A percentile compares a stretch with the other conserved stretches of the same genome.
Evolutionary conservation across 2,329 filamentous ascomycete species (phyloP).

Genomic region (Ceratocystis colombiana): DNA sequence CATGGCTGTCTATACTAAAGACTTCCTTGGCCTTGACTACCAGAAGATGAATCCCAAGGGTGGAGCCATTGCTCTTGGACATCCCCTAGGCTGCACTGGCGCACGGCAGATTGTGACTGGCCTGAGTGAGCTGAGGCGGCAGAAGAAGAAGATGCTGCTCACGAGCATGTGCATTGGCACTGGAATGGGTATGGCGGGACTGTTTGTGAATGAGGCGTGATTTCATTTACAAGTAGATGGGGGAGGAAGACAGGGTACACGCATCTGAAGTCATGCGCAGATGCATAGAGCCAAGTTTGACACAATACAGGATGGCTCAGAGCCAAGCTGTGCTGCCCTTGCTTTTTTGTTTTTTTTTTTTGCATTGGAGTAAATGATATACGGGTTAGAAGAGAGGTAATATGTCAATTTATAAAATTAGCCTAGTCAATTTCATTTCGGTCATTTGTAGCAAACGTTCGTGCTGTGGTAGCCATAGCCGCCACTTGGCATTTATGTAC

Average conservation of each 20-base stretch:
- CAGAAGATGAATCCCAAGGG: slow-evolving; percentile 72
- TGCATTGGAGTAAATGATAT: too few relatives aligned
- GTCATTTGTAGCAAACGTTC: too few relatives aligned
- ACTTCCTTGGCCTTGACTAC: slow-evolving; percentile 59
- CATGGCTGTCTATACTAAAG: slow-evolving; percentile 90
- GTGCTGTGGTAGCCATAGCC: too few relatives aligned
- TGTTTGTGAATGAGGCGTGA: slow-evolving; percentile 50
- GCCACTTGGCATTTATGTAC: not conserved
- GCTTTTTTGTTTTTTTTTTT: too few relatives aligned
- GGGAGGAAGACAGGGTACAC: not conserved
- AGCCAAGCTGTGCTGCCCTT: too few relatives aligned
- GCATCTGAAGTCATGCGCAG: not conserved
- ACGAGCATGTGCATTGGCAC: slow-evolving; percentile 82
- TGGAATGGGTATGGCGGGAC: slow-evolving; percentile 57
- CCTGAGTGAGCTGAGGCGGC: slow-evolving; percentile 69
- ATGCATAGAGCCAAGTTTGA: too few relatives aligned
- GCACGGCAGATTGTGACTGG: slow-evolving; percentile 79
- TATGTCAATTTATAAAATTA: too few relatives aligned
- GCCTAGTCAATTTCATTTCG: too few relatives aligned
- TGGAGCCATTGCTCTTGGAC: slow-evolving; percentile 72
- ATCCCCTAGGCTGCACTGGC: slow-evolving; percentile 71
- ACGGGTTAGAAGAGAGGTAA: too few relatives aligned
- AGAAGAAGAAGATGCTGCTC: slow-evolving; percentile 81
- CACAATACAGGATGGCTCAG: too few relatives aligned
- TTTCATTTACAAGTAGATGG: not conserved